Evolutionary conservation across 495 filamentous ascomycete genomes (phyloP), one percentile per base, ranked within the genome.

Genomic region (Melanomma pulvis-pyrius): DNA sequence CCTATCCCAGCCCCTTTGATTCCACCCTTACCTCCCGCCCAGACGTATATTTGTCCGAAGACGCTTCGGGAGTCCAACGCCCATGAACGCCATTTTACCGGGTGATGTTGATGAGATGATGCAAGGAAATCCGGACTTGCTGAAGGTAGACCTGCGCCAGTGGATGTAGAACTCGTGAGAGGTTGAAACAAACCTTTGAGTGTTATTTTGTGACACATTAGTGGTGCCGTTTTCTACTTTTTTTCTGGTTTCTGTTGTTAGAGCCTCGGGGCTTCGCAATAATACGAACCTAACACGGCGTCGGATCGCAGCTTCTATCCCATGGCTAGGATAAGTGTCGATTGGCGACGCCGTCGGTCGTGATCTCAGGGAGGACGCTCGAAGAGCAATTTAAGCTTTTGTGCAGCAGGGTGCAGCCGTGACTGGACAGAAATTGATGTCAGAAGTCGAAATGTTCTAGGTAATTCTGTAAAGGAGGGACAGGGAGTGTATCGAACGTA

Each of bases 171-270:
- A 7, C 17, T 17, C 17, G 39, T 44, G 32, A 6, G 6, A 6
- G 8, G 2, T 44, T 44, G 39, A 44, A 44, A 44, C 39, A 44
- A 44, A 44, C 51, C 51, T 54, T 54, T 54, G 25, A 32, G 51
- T 54, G 30, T 54, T 54, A 8, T 25, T 51, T 13, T 51, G 25
- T 29, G 51, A 24, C 51, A 54, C 25, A 29, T 32, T 13, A 24
- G 1, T 17, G 48, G 26, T 12, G 22, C 29, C n/a, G 17, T 29
- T 58, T 21, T 48, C 26, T 30, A 22, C 46, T 28, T 60, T 60
- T 25, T 50, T 59, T 44, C 55, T 59, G 55, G 25, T 25, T 59
- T 59, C 28, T 59, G 55, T 34, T 59, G 32, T 48, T 60, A 60
- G 46, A 50, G 57, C 39, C 22, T 34, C n/a, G n/a, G 22, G 30